phyloP scores from a whole-genome alignment of 345 rosid species.

The Melaleuca alternifolia region DNA sequence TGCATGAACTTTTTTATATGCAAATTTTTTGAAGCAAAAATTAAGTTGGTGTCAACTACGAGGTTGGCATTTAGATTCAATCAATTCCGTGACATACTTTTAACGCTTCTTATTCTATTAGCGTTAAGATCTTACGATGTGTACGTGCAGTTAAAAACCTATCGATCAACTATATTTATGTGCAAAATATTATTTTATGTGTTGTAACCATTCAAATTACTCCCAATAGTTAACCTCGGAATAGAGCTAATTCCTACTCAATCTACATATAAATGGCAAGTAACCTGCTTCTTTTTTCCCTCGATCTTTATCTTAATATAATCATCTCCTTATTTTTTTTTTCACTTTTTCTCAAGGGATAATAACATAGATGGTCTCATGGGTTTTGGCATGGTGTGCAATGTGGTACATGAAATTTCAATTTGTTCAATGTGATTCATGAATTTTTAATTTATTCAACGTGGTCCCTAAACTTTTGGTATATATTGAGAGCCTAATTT shows the following conservation, averaged over 20 bases:
- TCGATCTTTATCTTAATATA: not conserved
- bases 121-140: not conserved
- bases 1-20: not conserved
- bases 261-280: too few relatives aligned
- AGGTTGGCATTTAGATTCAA: rapidly evolving
- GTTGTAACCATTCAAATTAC: not conserved
- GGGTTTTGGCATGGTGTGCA: too few relatives aligned
- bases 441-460: too few relatives aligned
- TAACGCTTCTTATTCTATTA: not conserved
- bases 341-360: not conserved
- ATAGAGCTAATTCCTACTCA: not conserved
- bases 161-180: too few relatives aligned
- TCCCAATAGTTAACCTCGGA: not conserved
- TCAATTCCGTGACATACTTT: not conserved
- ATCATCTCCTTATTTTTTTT: not conserved
- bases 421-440: too few relatives aligned
- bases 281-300: not conserved
- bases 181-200: too few relatives aligned
- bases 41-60: not conserved
- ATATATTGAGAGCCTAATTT: too few relatives aligned
- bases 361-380: too few relatives aligned
- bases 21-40: not conserved
- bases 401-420: too few relatives aligned
- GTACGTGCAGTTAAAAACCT: not conserved
- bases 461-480: too few relatives aligned